Base-by-base conservation (phyloP, 345 rosid genomes). In the Nephelium lappaceum region DNA sequence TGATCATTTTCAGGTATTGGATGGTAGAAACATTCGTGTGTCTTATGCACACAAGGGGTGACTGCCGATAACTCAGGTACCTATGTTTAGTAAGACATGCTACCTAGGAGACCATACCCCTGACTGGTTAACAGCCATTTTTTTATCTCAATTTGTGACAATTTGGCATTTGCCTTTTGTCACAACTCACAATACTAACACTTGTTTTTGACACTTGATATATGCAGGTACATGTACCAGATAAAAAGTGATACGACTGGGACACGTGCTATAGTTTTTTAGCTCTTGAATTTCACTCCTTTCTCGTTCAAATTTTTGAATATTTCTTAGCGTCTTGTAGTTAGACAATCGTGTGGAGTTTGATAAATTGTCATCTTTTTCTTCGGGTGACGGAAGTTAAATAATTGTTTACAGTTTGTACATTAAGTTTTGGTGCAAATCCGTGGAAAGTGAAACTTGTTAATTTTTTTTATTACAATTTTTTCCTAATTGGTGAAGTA, bases 21-120 rank as follows among this genome's bases (percentile, higher is more conserved):
- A 92, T 58, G 98, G 92, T 21, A 90, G 93, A 89, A 89, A 79
- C 60, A 88, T 92, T 31, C 83, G 89, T 0, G 83, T 91, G 23
- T 84, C 81, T 64, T 91, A 88, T 83, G 97, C 92, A 27, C 81
- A 75, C 74, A 83, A 81, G 76, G 75, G 62, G 55, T 81, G 78
- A 80, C 51, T 25, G 45, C 31, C 12, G 18, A 47, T 55, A 12
- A 57, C 53, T 49, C 66, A 51, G 63, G 82, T 77, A 57, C 51
- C 4, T 45, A 0, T 5, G 10, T 45, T 45, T 31, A 31, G 36
- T 31, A 2, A 31, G 36, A 31, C 36, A 36, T 55, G 18, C 6
- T 14, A 39, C 6, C n/a, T n/a, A 7, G 0, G 55, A 5, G 38
- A 55, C 8, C 10, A 11, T 39, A 18, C 12, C 23, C 5, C 19